These are phyloP conservation scores for Avena sativa DNA, from an alignment of 176 grass and related monocot species.

Conservation along the genomic window DNA sequence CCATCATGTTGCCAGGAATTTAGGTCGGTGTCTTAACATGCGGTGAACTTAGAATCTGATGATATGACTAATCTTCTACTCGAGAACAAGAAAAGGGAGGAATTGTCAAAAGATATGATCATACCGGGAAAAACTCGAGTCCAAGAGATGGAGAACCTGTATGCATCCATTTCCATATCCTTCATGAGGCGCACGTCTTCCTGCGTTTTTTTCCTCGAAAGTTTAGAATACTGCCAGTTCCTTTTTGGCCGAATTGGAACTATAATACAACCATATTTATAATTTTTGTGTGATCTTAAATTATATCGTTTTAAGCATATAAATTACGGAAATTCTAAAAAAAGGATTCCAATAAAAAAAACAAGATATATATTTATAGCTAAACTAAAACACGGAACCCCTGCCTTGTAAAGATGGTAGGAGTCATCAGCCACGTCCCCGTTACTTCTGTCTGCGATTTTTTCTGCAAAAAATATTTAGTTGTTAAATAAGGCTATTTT, in stretches of 20 bases:
- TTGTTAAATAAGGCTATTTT: neutral
- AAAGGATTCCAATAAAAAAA: neutral
- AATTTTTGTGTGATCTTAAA: neutral
- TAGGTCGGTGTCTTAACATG: neutral
- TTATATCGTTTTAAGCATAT: neutral
- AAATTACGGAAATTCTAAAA: neutral
- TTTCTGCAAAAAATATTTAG: slow-evolving; percentile 38
- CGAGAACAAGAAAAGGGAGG: neutral
- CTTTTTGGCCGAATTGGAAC: neutral
- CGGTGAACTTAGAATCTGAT: neutral
- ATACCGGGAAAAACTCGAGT: slow-evolving; percentile 59
- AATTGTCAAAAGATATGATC: neutral
- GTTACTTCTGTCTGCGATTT: slow-evolving; percentile 55
- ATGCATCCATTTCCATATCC: slow-evolving; percentile 65
- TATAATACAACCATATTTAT: no score
- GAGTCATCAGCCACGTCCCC: slow-evolving; percentile 64
- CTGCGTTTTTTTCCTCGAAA: slow-evolving; percentile 6
- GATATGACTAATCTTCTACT: neutral
- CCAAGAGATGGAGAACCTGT: slow-evolving; percentile 66
- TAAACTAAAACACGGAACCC: neutral
- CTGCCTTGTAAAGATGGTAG: slow-evolving; percentile 70
- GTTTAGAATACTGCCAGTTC: neutral
- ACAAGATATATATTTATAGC: neutral
- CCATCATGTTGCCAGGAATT: neutral
- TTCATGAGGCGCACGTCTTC: slow-evolving; percentile 61